A percentile compares a stretch with the other conserved stretches of the same genome.
These are phyloP conservation scores for Hypoxylon trugodes DNA, from an alignment of 495 filamentous ascomycete species.

Conservation along the genomic window DNA sequence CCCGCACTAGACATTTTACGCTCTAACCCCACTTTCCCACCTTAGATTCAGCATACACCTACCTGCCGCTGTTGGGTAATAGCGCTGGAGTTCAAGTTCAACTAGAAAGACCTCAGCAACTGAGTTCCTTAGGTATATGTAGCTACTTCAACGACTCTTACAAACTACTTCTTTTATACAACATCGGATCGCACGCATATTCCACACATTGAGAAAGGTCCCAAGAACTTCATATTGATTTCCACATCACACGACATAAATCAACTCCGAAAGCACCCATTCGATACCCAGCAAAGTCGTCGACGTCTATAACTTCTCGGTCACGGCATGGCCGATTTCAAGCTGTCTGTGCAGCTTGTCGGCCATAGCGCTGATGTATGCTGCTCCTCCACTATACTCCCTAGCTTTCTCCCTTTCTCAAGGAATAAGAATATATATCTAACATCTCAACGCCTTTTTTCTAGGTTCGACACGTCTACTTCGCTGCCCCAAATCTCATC, in stretches of 20 bases:
- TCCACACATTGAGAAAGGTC: too few relatives aligned
- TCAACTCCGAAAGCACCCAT: background rate
- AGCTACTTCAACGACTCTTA: too few relatives aligned
- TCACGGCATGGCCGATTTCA: conserved; percentile 66
- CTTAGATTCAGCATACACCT: background rate
- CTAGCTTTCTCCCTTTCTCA: background rate
- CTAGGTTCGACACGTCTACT: conserved; percentile 89
- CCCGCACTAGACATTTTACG: background rate
- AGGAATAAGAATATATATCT: background rate
- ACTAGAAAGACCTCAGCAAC: too few relatives aligned
- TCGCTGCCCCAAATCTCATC: conserved; percentile 74
- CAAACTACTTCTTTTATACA: too few relatives aligned
- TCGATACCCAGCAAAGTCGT: background rate
- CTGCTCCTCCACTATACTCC: conserved; percentile 28
- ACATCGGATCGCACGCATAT: too few relatives aligned
- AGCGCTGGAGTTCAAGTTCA: too few relatives aligned
- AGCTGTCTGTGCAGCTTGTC: conserved; percentile 81
- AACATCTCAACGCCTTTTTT: conserved; percentile 21
- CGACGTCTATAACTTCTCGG: background rate
- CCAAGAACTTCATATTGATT: background rate
- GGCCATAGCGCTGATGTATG: conserved; percentile 87
- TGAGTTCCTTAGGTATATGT: too few relatives aligned
- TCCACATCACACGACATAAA: too few relatives aligned
- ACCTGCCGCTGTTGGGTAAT: background rate
- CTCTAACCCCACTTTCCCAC: background rate